phyloP scores from a whole-genome alignment of 2,329 filamentous ascomycete genomes.

The Penicillium corylophilum region DNA sequence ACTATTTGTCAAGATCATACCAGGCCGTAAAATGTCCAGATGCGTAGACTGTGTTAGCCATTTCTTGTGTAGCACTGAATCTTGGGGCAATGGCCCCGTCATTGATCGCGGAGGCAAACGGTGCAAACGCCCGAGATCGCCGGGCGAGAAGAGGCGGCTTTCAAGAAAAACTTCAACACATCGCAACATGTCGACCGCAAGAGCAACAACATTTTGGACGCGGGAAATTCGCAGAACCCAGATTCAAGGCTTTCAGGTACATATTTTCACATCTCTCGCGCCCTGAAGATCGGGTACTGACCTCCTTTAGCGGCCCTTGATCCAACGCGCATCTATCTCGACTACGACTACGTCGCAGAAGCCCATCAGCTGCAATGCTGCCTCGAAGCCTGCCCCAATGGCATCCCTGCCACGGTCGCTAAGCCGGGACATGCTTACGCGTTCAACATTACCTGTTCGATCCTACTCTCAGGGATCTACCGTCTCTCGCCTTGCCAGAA shows the following conservation, averaged over 20 bases:
- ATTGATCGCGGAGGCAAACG: not conserved
- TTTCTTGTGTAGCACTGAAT: not conserved
- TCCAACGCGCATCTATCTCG: slow-evolving; percentile 10
- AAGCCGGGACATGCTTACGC: slow-evolving; percentile 21
- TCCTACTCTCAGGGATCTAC: slow-evolving; percentile 19
- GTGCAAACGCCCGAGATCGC: slow-evolving; percentile 12
- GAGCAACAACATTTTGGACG: slow-evolving; percentile 19
- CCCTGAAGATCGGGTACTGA: slow-evolving; percentile 2
- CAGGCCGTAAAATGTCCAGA: not conserved
- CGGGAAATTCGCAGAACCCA: slow-evolving; percentile 19
- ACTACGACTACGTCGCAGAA: slow-evolving; percentile 4
- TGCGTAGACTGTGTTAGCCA: not conserved
- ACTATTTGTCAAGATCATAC: too few species aligned
- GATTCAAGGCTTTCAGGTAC: slow-evolving; percentile 20
- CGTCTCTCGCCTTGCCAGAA: slow-evolving; percentile 29
- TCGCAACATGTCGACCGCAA: slow-evolving; percentile 24
- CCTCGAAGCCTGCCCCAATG: not conserved
- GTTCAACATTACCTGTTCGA: slow-evolving; percentile 1
- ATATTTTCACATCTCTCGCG: not conserved
- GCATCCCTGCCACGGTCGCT: not conserved
- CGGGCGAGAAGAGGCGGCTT: slow-evolving; percentile 16
- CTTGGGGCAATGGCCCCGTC: not conserved
- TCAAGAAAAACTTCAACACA: slow-evolving; percentile 5
- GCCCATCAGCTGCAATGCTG: not conserved
- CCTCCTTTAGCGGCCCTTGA: slow-evolving; percentile 4